phyloP scores from a whole-genome alignment of 2,329 filamentous ascomycete species.

The Phyllosticta citrichinensis region DNA sequence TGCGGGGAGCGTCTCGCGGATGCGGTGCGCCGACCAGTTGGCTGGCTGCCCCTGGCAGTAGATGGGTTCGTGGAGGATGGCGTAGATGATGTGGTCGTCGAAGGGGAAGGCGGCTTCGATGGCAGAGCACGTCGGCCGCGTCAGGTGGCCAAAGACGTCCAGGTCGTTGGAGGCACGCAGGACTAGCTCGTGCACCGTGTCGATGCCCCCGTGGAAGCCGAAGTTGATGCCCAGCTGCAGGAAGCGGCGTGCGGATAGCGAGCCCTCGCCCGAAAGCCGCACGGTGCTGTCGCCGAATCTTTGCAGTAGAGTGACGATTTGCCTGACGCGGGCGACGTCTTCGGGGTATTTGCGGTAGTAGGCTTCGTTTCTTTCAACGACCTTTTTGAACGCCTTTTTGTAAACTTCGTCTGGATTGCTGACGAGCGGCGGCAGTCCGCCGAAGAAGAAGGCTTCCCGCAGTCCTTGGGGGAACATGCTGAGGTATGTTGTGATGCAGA shows the following conservation, averaged over 20 bases:
- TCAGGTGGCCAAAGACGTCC: constrained; percentile 64
- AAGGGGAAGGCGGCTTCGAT: constrained; percentile 61
- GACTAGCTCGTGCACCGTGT: constrained; percentile 63
- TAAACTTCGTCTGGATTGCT: constrained; percentile 68
- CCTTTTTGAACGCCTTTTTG: constrained; percentile 56
- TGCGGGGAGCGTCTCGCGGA: constrained; percentile 42
- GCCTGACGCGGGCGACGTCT: constrained; percentile 58
- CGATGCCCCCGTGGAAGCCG: constrained; percentile 68
- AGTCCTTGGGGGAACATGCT: constrained; percentile 69
- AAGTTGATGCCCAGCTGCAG: constrained; percentile 69
- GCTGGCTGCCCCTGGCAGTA: constrained; percentile 60
- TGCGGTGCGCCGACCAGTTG: constrained; percentile 62
- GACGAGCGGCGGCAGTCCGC: constrained; percentile 64
- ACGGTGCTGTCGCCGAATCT: constrained; percentile 47
- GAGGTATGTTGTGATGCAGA: constrained; percentile 74
- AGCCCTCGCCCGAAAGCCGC: constrained; percentile 60
- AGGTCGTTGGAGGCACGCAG: constrained; percentile 63
- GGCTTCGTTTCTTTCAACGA: constrained; percentile 59
- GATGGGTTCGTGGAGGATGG: constrained; percentile 75
- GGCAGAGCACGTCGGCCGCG: constrained; percentile 55
- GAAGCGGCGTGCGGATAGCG: constrained; percentile 62
- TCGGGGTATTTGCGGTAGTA: constrained; percentile 84
- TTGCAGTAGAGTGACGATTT: constrained; percentile 55
- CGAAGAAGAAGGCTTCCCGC: constrained; percentile 71
- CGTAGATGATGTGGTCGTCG: constrained; percentile 73